A percentile compares a stretch with the other conserved stretches of the same genome.
These are phyloP conservation scores for Venturia carpophila DNA, from an alignment of 2,329 filamentous ascomycete genomes.

Conservation along the genomic window DNA sequence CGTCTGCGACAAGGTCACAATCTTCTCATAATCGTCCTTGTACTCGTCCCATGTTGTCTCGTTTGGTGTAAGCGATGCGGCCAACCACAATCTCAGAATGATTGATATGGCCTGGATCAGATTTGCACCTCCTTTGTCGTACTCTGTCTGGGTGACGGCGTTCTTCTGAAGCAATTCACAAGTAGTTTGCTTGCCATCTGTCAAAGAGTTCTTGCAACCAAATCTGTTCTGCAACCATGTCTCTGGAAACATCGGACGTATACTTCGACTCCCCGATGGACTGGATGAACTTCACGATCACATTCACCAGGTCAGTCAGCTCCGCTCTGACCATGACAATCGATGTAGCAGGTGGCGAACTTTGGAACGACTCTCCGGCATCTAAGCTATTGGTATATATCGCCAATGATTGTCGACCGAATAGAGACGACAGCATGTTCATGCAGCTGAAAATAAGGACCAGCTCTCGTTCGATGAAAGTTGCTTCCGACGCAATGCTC, in stretches of 20 bases:
- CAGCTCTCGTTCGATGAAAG: slow-evolving; percentile 15
- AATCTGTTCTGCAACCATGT: slow-evolving; percentile 15
- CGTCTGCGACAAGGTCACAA: slow-evolving; percentile 3
- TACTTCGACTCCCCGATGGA: slow-evolving; percentile 17
- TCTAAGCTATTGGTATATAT: slow-evolving; percentile 6
- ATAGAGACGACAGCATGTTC: slow-evolving; percentile 16
- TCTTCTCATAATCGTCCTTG: slow-evolving; percentile 12
- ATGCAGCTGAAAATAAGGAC: slow-evolving; percentile 14
- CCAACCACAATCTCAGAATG: slow-evolving; percentile 17
- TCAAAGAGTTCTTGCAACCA: slow-evolving; percentile 11
- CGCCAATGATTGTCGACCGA: slow-evolving; percentile 13
- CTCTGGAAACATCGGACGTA: slow-evolving; percentile 7
- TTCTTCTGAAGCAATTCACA: neutral
- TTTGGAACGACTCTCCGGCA: slow-evolving; percentile 1
- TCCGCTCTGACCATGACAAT: neutral
- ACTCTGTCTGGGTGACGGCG: neutral
- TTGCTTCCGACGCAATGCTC: slow-evolving; percentile 7
- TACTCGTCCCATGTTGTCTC: slow-evolving; percentile 12
- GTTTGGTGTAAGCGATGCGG: slow-evolving; percentile 8
- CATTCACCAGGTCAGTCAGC: slow-evolving; percentile 13
- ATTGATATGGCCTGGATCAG: slow-evolving; percentile 8
- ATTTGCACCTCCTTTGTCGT: neutral
- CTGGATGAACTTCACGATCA: slow-evolving; percentile 12
- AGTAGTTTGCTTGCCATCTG: slow-evolving; percentile 8
- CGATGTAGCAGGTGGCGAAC: neutral